Conservation (phyloP, 1,284 basidiomycete genomes). For the Mycosarcoma maydis region DNA sequence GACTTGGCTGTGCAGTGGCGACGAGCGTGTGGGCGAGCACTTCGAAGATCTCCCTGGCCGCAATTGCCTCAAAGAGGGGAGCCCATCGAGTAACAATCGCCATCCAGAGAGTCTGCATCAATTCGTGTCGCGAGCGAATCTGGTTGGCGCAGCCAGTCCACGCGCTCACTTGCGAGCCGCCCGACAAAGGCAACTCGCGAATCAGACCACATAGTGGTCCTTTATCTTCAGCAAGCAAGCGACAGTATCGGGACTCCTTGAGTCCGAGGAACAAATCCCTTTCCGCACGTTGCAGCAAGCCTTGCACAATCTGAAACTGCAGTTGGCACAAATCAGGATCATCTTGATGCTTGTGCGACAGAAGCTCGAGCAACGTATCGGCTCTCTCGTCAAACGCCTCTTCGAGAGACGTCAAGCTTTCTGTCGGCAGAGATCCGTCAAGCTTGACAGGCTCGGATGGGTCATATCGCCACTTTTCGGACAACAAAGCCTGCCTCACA, state of each 20-base stretch:
- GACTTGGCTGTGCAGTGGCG: slow-evolving; percentile 1
- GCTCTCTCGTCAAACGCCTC: slow-evolving; percentile 28
- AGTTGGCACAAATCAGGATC: slow-evolving; percentile 5
- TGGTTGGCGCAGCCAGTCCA: slow-evolving; percentile 22
- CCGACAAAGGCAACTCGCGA: background rate
- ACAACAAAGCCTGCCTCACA: slow-evolving; percentile 25
- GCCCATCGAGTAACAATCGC: slow-evolving; percentile 47
- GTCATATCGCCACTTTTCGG: slow-evolving; percentile 43
- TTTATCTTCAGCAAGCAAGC: slow-evolving; percentile 1
- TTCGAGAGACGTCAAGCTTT: slow-evolving; percentile 29
- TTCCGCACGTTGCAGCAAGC: slow-evolving; percentile 40
- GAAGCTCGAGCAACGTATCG: slow-evolving; percentile 23
- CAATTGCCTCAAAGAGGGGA: slow-evolving; percentile 29
- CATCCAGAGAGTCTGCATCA: slow-evolving; percentile 46
- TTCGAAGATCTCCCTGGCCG: slow-evolving; percentile 3
- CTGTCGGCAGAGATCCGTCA: slow-evolving; percentile 32
- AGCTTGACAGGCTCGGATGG: slow-evolving; percentile 40
- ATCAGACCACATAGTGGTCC: slow-evolving; percentile 9
- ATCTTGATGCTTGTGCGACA: background rate
- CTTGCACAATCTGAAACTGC: slow-evolving; percentile 33
- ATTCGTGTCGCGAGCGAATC: slow-evolving; percentile 2
- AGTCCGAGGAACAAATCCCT: slow-evolving; percentile 18
- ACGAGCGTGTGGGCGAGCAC: slow-evolving; percentile 19
- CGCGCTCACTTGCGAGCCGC: background rate
- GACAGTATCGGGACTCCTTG: slow-evolving; percentile 24